These are phyloP conservation scores for Phytophthora chlamydospora DNA, from an alignment of 352 stramenopile species.

Conservation along the genomic window DNA sequence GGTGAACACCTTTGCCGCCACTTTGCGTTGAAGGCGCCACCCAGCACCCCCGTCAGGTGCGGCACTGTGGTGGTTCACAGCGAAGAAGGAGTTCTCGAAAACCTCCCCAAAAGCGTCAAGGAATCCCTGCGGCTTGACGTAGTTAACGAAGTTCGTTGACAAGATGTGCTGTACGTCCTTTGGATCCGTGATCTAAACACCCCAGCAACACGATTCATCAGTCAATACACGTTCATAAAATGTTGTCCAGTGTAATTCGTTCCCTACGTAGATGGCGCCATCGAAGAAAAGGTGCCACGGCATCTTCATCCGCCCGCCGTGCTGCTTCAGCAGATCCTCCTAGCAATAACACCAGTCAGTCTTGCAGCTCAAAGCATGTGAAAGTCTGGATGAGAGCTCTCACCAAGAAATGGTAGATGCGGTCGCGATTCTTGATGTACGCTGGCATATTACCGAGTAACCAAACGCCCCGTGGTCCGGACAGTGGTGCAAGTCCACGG, in stretches of 20 bases:
- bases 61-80: conserved; percentile 69
- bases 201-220: neutral
- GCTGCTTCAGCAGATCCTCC: conserved; percentile 46
- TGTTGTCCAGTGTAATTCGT: neutral
- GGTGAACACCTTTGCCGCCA: conserved; percentile 89
- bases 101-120: conserved; percentile 69
- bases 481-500: conserved; percentile 46
- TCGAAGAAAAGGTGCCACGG: conserved; percentile 75
- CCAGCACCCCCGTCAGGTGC: conserved; percentile 54
- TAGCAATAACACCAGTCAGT: conserved; percentile 12
- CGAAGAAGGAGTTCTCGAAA: conserved; percentile 78
- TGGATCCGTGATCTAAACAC: conserved; percentile 52
- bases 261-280: conserved; percentile 56
- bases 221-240: neutral
- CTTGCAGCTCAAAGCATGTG: neutral
- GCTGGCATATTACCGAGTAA: conserved; percentile 62
- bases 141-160: conserved; percentile 69
- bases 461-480: conserved; percentile 46
- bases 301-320: conserved; percentile 65
- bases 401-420: conserved; percentile 66
- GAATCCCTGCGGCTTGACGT: conserved; percentile 75
- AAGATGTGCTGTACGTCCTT: conserved; percentile 73
- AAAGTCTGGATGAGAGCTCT: neutral
- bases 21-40: conserved; percentile 83
- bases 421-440: conserved; percentile 55